Evolutionary conservation across 108 stramenopile genomes (phyloP).

Genomic region (Mediolabrus comicus): DNA sequence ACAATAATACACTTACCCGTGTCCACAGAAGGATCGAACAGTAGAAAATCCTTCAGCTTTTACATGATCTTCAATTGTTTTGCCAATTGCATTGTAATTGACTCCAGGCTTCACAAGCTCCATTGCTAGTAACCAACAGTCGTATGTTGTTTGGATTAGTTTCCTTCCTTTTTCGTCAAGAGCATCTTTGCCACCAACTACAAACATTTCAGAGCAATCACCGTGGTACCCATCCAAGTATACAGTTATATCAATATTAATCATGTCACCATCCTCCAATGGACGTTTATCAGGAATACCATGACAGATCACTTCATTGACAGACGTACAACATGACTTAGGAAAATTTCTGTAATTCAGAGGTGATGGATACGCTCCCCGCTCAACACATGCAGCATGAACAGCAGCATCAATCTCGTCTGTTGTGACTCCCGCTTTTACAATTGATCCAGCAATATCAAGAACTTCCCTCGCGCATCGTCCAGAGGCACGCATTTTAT

Average conservation of each 20-base stretch:
- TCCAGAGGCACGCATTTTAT: slow-evolving; percentile 88
- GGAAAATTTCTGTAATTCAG: slow-evolving; percentile 96
- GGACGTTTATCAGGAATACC: slow-evolving; percentile 93
- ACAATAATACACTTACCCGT: no score
- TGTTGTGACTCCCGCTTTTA: slow-evolving; percentile 75
- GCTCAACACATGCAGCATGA: slow-evolving; percentile 62
- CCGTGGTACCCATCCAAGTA: slow-evolving; percentile 93
- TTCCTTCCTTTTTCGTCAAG: slow-evolving; percentile 43
- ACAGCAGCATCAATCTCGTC: slow-evolving; percentile 93
- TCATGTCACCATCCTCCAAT: slow-evolving; percentile 85
- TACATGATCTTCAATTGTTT: slow-evolving; percentile 84
- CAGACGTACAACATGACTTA: slow-evolving; percentile 92
- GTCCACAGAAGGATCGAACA: slow-evolving; percentile 87
- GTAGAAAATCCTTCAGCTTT: slow-evolving; percentile 58
- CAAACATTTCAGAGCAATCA: slow-evolving; percentile 96
- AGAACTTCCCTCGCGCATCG: slow-evolving; percentile 86
- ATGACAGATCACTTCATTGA: slow-evolving; percentile 98
- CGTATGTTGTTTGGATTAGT: slow-evolving; percentile 83
- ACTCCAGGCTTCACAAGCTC: slow-evolving; percentile 67
- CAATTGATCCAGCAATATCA: slow-evolving; percentile 83
- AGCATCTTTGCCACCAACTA: slow-evolving; percentile 75
- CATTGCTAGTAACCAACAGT: slow-evolving; percentile 76
- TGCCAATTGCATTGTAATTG: slow-evolving; percentile 91
- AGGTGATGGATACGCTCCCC: slow-evolving; percentile 83
- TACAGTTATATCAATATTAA: slow-evolving; percentile 93